Conservation (phyloP, 2,329 filamentous ascomycete genomes). For the Chaetomiaceae sp. region DNA sequence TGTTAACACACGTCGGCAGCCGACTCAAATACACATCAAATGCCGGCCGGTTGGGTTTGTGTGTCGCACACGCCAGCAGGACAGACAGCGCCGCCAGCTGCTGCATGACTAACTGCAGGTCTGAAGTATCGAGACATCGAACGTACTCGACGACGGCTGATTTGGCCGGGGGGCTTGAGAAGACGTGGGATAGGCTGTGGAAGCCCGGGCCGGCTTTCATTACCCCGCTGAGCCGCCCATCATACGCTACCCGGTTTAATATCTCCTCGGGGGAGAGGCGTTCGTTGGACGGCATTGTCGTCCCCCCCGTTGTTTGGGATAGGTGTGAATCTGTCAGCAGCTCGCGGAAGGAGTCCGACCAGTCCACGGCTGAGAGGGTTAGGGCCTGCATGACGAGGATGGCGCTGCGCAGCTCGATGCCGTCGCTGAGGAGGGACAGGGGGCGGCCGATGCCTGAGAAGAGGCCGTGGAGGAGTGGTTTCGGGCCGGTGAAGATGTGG, state of each 20-base stretch:
- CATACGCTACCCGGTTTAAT: conserved; percentile 22
- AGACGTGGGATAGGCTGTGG: conserved; percentile 18
- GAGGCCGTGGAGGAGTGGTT: conserved; percentile 26
- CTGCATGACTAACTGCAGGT: conserved; percentile 14
- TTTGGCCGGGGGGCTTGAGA: conserved; percentile 19
- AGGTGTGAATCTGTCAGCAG: conserved; percentile 16
- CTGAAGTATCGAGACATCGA: conserved; percentile 22
- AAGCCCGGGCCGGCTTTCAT: conserved; percentile 27
- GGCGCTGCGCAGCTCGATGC: conserved; percentile 23
- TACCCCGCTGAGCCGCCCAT: conserved; percentile 26
- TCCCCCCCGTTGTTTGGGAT: neutral
- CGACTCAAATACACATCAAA: conserved; percentile 27
- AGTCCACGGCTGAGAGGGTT: conserved; percentile 24
- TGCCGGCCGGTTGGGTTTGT: conserved; percentile 22
- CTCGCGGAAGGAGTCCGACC: conserved; percentile 19
- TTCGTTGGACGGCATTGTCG: neutral
- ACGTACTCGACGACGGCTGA: conserved; percentile 24
- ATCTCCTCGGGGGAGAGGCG: conserved; percentile 20
- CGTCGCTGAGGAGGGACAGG: conserved; percentile 25
- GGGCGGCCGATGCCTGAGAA: conserved; percentile 26
- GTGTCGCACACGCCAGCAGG: conserved; percentile 23
- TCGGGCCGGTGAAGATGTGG: conserved; percentile 18
- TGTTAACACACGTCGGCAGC: conserved; percentile 24
- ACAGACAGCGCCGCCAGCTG: conserved; percentile 24
- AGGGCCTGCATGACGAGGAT: conserved; percentile 27